Evolutionary conservation across 1,139 yeast genomes (phyloP).

Genomic region (Chernovozyma aurita): DNA sequence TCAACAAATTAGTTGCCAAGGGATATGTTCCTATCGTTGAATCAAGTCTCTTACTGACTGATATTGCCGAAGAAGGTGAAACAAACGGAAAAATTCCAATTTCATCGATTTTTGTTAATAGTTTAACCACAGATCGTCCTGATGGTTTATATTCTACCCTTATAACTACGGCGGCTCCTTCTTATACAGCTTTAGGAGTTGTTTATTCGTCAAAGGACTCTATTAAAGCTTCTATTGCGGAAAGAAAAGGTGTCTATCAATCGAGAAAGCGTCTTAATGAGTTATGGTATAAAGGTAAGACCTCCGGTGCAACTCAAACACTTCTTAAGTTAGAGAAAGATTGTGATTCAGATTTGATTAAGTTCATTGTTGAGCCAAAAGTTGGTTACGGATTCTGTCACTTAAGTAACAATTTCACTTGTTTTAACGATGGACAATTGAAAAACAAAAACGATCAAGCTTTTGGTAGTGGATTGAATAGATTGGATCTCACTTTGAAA

Average conservation of each 20-base stretch:
- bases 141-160: constrained; percentile 86
- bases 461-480: constrained; percentile 53
- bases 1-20: constrained; percentile 24
- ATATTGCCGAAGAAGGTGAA: constrained; percentile 18
- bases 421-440: constrained; percentile 54
- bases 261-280: constrained; percentile 79
- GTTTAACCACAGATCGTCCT: constrained; percentile 72
- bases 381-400: constrained; percentile 90
- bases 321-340: constrained; percentile 65
- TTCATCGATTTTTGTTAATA: constrained; percentile 48
- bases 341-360: constrained; percentile 89
- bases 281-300: constrained; percentile 93
- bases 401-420: constrained; percentile 63
- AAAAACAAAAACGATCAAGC: constrained; percentile 31
- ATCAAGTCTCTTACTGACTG: constrained; percentile 39
- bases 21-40: constrained; percentile 49
- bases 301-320: constrained; percentile 90
- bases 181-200: constrained; percentile 66
- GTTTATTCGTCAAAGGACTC: constrained; percentile 88
- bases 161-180: constrained; percentile 61
- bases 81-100: constrained; percentile 35
- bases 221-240: constrained; percentile 73
- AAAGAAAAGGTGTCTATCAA: constrained; percentile 87
- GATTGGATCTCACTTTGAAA: constrained; percentile 62
- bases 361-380: constrained; percentile 75